phyloP scores from a whole-genome alignment of 768 basidiomycete genomes.

The Lentinus tigrinus region DNA sequence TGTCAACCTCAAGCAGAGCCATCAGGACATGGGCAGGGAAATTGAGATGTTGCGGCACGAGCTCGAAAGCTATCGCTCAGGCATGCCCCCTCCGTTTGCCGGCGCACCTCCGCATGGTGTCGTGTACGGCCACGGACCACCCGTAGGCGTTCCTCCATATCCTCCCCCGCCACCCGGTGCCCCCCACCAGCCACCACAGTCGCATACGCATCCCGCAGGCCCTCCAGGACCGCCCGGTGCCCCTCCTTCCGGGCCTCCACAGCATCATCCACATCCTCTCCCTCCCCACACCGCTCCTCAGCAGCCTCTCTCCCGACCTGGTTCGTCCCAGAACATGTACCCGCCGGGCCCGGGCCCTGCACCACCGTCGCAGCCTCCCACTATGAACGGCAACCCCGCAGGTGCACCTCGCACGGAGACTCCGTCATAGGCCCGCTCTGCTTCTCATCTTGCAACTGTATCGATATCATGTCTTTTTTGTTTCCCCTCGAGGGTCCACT shows the following conservation, averaged over 20 bases:
- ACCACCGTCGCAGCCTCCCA: constrained; percentile 19
- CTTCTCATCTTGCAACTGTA: constrained; percentile 1
- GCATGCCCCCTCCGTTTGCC: constrained; percentile 47
- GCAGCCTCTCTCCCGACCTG: constrained; percentile 50
- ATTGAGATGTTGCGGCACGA: constrained; percentile 79
- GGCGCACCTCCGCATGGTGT: constrained; percentile 44
- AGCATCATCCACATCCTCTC: constrained; percentile 30
- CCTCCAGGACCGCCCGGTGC: constrained; percentile 28
- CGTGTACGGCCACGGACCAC: constrained; percentile 47
- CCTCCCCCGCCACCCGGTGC: constrained; percentile 40
- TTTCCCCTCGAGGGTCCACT: neutral
- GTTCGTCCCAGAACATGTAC: constrained; percentile 54
- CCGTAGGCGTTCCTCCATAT: constrained; percentile 28
- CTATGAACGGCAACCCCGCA: constrained; percentile 26
- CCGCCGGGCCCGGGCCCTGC: constrained; percentile 36
- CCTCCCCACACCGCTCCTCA: constrained; percentile 35
- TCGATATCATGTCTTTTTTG: constrained; percentile 13
- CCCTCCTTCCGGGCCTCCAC: constrained; percentile 5
- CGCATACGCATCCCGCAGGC: constrained; percentile 28
- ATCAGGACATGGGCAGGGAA: constrained; percentile 77
- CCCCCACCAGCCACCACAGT: constrained; percentile 33
- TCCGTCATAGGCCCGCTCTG: constrained; percentile 18
- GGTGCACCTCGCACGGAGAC: constrained; percentile 22
- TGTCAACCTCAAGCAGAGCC: constrained; percentile 67
- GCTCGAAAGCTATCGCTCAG: constrained; percentile 60